Evolutionary conservation across 192 early-diverging fungal genomes (phyloP), one percentile per base, ranked within the genome.

Genomic region (Coemansia sp.): DNA sequence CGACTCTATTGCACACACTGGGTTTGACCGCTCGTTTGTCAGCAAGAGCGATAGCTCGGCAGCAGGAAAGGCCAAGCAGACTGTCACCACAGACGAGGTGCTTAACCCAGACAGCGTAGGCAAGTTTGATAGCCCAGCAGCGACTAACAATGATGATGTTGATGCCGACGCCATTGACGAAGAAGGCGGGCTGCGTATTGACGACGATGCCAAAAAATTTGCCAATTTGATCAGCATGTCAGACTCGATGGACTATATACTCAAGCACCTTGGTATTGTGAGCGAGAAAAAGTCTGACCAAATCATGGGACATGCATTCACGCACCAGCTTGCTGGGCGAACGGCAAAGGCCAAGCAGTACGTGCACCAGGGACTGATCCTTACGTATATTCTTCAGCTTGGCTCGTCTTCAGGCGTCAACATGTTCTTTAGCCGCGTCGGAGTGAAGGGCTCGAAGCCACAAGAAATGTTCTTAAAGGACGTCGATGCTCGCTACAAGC

Each of bases 261-360:
- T 70, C 57, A 83, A 87, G 31, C 81, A 95, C 65, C 84, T 89
- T 17, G 72, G 86, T 10, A 74, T 97, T 7, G 85, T 89, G 24
- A 83, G 77, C 36, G 86, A 92, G 60, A 79, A 71, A 12, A 88
- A 87, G 59, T 83, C 86, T 3, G 93, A 97, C 66, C 84, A 92
- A 73, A 90, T 97, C 44, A 81, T 97, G 60, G 89, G 87, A 8
- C 85, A 91, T 17, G 96, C 90, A 0, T 94, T 98, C 58, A 83
- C 85, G 18, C 73, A 84, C 12, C 85, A 93, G 63, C 86, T 95
- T 42, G 79, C 83, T 2, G 89, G 89, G 5, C 82, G 91, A n/a
- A 77, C 82, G 25, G 71, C 79, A 23, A 82, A 84, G 31, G 86
- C 92, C 24, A 81, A 86, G 56, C 86, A 86, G 46, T 90, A 87